These are phyloP conservation scores for Ophiostoma sp. DNA, from an alignment of 2,329 filamentous ascomycete species.

Conservation along the genomic window DNA sequence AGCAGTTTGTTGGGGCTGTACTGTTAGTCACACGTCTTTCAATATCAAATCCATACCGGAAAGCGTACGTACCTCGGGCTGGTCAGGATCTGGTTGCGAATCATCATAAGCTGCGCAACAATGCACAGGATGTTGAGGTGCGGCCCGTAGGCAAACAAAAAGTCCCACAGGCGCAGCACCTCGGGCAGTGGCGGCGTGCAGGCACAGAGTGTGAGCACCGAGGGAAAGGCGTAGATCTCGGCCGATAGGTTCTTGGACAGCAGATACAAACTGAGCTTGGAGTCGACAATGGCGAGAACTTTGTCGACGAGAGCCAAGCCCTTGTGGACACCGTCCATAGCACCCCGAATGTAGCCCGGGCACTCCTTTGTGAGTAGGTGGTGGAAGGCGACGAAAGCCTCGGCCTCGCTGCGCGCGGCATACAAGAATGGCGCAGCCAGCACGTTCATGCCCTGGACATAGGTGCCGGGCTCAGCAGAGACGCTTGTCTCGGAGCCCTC, in stretches of 20 bases:
- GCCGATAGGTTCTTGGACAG: conserved; percentile 85
- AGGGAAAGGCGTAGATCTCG: conserved; percentile 94
- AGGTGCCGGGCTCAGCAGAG: conserved; percentile 71
- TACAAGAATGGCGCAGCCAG: conserved; percentile 95
- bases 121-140: conserved; percentile 96
- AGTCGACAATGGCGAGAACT: conserved; percentile 86
- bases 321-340: conserved; percentile 95
- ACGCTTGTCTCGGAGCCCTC: conserved; percentile 62
- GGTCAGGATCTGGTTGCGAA: conserved; percentile 78
- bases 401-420: conserved; percentile 87
- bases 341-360: conserved; percentile 89
- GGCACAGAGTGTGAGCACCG: conserved; percentile 89
- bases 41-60: too few relatives aligned
- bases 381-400: conserved; percentile 90
- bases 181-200: conserved; percentile 94
- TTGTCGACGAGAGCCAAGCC: conserved; percentile 89
- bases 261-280: conserved; percentile 80
- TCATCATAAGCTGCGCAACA: conserved; percentile 87
- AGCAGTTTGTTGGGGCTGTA: conserved; percentile 85
- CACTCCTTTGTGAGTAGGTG: conserved; percentile 83
- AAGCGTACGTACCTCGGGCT: conserved; percentile 75
- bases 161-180: conserved; percentile 93
- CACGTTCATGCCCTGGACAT: conserved; percentile 99
- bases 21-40: not conserved
- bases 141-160: conserved; percentile 91